phyloP scores from a whole-genome alignment of 768 basidiomycete genomes.

The Russula sp. region DNA sequence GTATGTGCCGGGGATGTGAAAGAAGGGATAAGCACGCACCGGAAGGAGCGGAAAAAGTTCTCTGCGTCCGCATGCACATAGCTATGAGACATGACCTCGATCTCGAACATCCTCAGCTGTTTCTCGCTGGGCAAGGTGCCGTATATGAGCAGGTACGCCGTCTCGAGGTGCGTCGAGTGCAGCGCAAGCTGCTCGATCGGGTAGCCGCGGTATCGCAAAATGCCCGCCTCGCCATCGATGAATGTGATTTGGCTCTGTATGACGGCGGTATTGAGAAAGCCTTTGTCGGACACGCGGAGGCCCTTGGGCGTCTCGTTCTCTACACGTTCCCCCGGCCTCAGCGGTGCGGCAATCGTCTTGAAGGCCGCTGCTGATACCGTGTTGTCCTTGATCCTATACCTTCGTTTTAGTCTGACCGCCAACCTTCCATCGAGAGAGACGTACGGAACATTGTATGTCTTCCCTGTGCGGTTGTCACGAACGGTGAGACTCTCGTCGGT shows the following conservation, averaged over 20 bases:
- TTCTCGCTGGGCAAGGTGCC: conserved; percentile 66
- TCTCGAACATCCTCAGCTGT: conserved; percentile 63
- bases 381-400: conserved; percentile 70
- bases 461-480: conserved; percentile 82
- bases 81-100: conserved; percentile 76
- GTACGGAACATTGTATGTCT: conserved; percentile 69
- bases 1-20: neutral
- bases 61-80: conserved; percentile 44
- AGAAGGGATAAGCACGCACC: conserved; percentile 32
- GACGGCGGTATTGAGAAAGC: conserved; percentile 81
- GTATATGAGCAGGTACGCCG: conserved; percentile 85
- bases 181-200: conserved; percentile 89
- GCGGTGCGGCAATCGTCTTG: conserved; percentile 65
- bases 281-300: conserved; percentile 72
- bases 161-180: conserved; percentile 76
- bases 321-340: conserved; percentile 56
- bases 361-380: conserved; percentile 77
- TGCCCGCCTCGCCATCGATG: conserved; percentile 79
- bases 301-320: conserved; percentile 86
- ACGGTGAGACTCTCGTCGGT: conserved; percentile 52
- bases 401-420: conserved; percentile 1
- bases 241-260: conserved; percentile 80
- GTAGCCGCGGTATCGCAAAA: conserved; percentile 81
- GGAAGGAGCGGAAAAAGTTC: conserved; percentile 44
- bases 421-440: conserved; percentile 34